Conservation (phyloP, 2,329 filamentous ascomycete genomes). For the Diaporthe citriasiana region DNA sequence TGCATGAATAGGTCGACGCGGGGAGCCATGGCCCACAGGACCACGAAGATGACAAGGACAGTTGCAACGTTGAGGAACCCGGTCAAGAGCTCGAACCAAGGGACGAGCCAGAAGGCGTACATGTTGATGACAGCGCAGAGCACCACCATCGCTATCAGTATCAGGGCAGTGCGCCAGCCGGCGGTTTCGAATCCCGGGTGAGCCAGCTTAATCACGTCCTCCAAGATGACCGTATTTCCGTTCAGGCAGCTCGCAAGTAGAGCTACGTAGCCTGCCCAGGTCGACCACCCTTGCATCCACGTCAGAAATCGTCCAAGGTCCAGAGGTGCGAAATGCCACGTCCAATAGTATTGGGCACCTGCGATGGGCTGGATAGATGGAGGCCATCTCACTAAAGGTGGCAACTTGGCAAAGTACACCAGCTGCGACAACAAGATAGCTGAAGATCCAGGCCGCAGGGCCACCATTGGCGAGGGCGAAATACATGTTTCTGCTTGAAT, state of each 20-base stretch:
- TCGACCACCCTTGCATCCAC: constrained; percentile 53
- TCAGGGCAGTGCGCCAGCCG: constrained; percentile 55
- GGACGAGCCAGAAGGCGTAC: constrained; percentile 55
- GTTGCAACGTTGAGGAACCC: constrained; percentile 49
- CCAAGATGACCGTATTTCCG: constrained; percentile 41
- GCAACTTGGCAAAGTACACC: constrained; percentile 51
- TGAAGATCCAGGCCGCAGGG: constrained; percentile 50
- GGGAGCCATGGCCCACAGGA: constrained; percentile 38
- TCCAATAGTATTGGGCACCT: constrained; percentile 60
- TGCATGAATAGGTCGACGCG: constrained; percentile 28
- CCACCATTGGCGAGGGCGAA: constrained; percentile 52
- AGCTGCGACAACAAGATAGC: constrained; percentile 49
- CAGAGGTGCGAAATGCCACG: constrained; percentile 44
- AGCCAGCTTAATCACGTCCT: constrained; percentile 39
- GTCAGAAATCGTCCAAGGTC: constrained; percentile 30
- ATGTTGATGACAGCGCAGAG: constrained; percentile 49
- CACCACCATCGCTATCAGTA: constrained; percentile 52
- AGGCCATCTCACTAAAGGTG: constrained; percentile 57
- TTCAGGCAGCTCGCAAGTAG: constrained; percentile 53
- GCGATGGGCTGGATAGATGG: constrained; percentile 57
- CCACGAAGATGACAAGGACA: constrained; percentile 36
- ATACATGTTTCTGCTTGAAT: constrained; percentile 40
- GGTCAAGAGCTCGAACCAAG: constrained; percentile 54
- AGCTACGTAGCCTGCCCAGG: constrained; percentile 57
- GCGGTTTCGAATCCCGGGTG: constrained; percentile 27